A percentile compares a stretch with the other conserved stretches of the same genome.
Conservation (phyloP, 345 rosid species). For the Pugionium dolabratum region DNA sequence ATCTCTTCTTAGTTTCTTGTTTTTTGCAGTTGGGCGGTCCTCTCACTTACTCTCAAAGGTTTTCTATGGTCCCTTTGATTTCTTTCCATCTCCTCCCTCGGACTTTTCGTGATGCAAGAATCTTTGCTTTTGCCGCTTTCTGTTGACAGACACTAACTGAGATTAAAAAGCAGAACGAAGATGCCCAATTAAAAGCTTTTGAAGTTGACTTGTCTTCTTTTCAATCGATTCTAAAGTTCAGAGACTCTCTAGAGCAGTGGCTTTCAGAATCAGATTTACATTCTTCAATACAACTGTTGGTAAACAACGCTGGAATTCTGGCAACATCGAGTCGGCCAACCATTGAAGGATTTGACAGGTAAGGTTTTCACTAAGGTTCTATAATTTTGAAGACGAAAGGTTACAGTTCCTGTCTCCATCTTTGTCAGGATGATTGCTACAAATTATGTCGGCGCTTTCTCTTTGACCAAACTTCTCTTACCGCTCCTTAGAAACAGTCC, state of each 20-base stretch:
- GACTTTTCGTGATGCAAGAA: constrained; percentile 3
- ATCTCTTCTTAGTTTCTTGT: constrained; percentile 23
- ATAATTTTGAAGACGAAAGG: background rate
- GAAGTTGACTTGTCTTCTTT: constrained; percentile 70
- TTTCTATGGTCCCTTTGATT: background rate
- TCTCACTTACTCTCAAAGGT: constrained; percentile 59
- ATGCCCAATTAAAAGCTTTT: constrained; percentile 64
- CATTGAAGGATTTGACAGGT: constrained; percentile 81
- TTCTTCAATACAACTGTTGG: constrained; percentile 73
- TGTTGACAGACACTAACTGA: constrained; percentile 55
- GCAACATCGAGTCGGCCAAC: constrained; percentile 66
- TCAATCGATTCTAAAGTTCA: constrained; percentile 64
- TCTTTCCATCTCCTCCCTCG: background rate
- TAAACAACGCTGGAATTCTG: constrained; percentile 91
- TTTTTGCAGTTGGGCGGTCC: constrained; percentile 74
- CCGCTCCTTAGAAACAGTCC: constrained; percentile 81
- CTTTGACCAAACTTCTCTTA: constrained; percentile 63
- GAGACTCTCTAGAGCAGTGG: constrained; percentile 70
- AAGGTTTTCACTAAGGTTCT: constrained; percentile 27
- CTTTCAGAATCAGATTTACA: constrained; percentile 69
- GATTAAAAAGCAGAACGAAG: constrained; percentile 48
- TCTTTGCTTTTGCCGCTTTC: constrained; percentile 20
- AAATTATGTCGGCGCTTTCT: constrained; percentile 78
- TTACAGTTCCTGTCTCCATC: constrained; percentile 14
- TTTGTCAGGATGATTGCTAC: constrained; percentile 81